Evolutionary conservation across 495 filamentous ascomycete genomes (phyloP).

Genomic region (Clavariopsis aquatica): DNA sequence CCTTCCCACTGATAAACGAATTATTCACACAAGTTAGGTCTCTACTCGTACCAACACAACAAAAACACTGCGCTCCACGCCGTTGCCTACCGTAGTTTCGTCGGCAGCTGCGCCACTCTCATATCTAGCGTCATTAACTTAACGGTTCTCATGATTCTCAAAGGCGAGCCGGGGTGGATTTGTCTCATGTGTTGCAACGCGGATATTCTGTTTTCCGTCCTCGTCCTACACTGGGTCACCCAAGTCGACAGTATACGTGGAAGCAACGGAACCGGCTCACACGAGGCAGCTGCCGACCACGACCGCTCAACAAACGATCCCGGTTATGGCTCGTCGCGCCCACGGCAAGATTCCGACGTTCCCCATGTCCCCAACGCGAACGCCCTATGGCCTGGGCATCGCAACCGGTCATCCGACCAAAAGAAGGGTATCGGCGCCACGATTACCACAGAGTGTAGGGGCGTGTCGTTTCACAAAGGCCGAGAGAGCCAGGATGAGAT

Average conservation of each 20-base stretch:
- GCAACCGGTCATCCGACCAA: not conserved
- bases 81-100: conserved; percentile 52
- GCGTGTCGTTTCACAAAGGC: not conserved
- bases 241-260: conserved; percentile 48
- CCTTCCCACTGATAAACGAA: conserved; percentile 30
- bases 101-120: conserved; percentile 53
- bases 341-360: no score
- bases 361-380: not conserved
- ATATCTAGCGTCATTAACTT: conserved; percentile 56
- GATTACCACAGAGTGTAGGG: conserved; percentile 8
- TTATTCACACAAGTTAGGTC: conserved; percentile 36
- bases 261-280: not conserved
- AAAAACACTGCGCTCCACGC: conserved; percentile 45
- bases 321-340: no score
- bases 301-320: not conserved
- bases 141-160: conserved; percentile 51
- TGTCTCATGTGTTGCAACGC: conserved; percentile 60
- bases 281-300: not conserved
- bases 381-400: not conserved
- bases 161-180: conserved; percentile 59
- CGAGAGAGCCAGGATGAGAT: conserved; percentile 7
- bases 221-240: conserved; percentile 58
- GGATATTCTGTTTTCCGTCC: conserved; percentile 56
- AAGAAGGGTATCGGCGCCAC: not conserved
- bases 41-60: conserved; percentile 48